phyloP scores from a whole-genome alignment of 2,329 filamentous ascomycete species.

The Exophiala calicioides region DNA sequence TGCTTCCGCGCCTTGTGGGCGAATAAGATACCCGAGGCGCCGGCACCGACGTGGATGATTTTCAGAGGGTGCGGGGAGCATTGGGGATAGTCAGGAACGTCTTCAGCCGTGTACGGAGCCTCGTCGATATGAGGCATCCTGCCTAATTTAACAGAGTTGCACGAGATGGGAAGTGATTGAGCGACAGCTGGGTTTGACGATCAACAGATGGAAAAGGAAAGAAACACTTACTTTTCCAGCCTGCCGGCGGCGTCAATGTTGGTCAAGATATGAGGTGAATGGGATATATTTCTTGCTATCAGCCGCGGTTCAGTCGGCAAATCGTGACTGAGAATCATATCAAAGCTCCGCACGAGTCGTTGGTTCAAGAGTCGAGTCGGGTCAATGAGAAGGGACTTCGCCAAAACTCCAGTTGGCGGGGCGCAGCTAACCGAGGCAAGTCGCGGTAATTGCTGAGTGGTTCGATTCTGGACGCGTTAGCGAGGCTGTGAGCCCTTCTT shows the following conservation, averaged over 20 bases:
- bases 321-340: not conserved
- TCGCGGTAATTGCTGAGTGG: no score
- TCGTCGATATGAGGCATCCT: slow-evolving; percentile 13
- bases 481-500: not conserved
- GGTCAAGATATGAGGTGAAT: no score
- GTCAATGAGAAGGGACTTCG: not conserved
- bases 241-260: no score
- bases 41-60: slow-evolving; percentile 28
- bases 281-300: no score
- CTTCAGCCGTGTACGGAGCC: slow-evolving; percentile 10
- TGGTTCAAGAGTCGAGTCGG: not conserved
- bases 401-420: not conserved
- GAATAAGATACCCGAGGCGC: slow-evolving; percentile 23
- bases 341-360: no score
- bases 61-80: slow-evolving; percentile 22
- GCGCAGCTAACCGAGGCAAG: slow-evolving; percentile 4
- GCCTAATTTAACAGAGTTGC: no score
- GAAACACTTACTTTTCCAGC: not conserved
- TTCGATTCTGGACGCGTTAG: not conserved
- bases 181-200: no score
- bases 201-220: not conserved
- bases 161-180: no score
- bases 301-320: not conserved
- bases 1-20: slow-evolving; percentile 36
- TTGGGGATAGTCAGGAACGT: slow-evolving; percentile 22